A percentile compares a stretch with the other conserved stretches of the same genome.
phyloP scores from a whole-genome alignment of 106 monocot species.

The Alisma plantagoaquatica region DNA sequence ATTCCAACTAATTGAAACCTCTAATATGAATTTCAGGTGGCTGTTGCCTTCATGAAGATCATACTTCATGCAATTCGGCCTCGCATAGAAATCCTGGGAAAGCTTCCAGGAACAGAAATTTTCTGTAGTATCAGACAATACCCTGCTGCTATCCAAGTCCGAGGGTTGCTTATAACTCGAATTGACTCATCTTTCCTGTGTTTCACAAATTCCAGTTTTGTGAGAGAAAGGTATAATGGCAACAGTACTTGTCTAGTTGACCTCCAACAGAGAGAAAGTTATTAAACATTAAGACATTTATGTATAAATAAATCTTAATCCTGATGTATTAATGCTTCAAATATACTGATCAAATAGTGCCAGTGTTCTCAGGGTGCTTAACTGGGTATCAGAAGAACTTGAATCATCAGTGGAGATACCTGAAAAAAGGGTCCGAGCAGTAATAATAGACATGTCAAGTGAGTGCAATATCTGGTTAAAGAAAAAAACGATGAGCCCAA shows the following conservation, averaged over 20 bases:
- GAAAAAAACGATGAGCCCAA: not conserved
- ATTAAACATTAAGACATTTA: not conserved
- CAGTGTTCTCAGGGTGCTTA: slow-evolving; percentile 31
- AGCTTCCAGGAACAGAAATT: slow-evolving; percentile 56
- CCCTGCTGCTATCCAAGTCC: slow-evolving; percentile 19
- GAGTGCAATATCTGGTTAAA: slow-evolving; percentile 3
- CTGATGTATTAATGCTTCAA: not conserved
- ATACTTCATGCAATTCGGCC: slow-evolving; percentile 42
- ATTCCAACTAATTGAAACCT: not conserved
- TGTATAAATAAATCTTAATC: not conserved
- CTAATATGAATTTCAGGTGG: slow-evolving; percentile 25
- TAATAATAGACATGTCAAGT: slow-evolving; percentile 91
- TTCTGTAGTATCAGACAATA: slow-evolving; percentile 67
- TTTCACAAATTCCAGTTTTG: slow-evolving; percentile 72
- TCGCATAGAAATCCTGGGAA: slow-evolving; percentile 56
- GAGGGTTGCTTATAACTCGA: slow-evolving; percentile 26
- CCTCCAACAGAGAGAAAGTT: too few relatives aligned
- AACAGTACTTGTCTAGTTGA: too few relatives aligned
- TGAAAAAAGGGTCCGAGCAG: slow-evolving; percentile 23
- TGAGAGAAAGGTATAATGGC: slow-evolving; percentile 73
- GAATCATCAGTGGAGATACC: slow-evolving; percentile 16
- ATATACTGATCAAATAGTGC: not conserved
- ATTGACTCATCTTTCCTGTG: slow-evolving; percentile 58
- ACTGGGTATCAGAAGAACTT: slow-evolving; percentile 30
- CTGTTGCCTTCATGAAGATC: slow-evolving; percentile 71